These are phyloP conservation scores for Nothomitra cinnamomea DNA, from an alignment of 2,329 filamentous ascomycete genomes.

Conservation along the genomic window DNA sequence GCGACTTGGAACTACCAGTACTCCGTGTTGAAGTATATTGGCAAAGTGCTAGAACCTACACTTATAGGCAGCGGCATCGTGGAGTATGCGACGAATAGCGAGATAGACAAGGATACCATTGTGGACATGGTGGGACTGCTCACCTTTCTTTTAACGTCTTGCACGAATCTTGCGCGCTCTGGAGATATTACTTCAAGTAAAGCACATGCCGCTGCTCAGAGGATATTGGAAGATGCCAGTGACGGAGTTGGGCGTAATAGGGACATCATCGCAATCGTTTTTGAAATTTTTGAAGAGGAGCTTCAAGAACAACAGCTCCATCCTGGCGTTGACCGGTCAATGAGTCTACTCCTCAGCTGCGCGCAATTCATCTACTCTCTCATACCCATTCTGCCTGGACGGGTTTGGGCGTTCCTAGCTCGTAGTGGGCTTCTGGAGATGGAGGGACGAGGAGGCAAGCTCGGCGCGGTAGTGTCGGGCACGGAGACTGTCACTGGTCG, in stretches of 20 bases:
- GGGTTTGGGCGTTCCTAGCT: conserved; percentile 80
- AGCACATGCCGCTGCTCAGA: conserved; percentile 24
- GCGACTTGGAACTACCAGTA: conserved; percentile 59
- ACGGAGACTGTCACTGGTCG: conserved; percentile 62
- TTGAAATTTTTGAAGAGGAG: conserved; percentile 67
- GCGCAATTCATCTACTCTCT: conserved; percentile 64
- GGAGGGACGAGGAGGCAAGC: conserved; percentile 56
- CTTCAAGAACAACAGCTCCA: conserved; percentile 29
- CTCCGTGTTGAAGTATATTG: conserved; percentile 64
- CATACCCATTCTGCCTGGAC: conserved; percentile 54
- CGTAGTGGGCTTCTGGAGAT: conserved; percentile 65
- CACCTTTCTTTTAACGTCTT: conserved; percentile 32
- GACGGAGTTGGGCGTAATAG: conserved; percentile 34
- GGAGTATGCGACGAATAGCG: conserved; percentile 23
- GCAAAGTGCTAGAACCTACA: conserved; percentile 55
- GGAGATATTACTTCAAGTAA: conserved; percentile 14
- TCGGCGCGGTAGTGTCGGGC: conserved; percentile 64
- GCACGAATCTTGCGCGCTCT: conserved; percentile 5
- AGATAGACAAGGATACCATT: conserved; percentile 33
- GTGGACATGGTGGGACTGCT: conserved; percentile 61
- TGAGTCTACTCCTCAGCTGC: conserved; percentile 56
- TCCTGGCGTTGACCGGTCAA: conserved; percentile 43
- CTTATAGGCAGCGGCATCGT: conserved; percentile 35
- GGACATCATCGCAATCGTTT: conserved; percentile 67
- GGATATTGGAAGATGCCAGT: conserved; percentile 32